Evolutionary conservation across 331 rosid species (phyloP), one percentile per base, ranked within the genome.

Genomic region (Cydonia oblonga): DNA sequence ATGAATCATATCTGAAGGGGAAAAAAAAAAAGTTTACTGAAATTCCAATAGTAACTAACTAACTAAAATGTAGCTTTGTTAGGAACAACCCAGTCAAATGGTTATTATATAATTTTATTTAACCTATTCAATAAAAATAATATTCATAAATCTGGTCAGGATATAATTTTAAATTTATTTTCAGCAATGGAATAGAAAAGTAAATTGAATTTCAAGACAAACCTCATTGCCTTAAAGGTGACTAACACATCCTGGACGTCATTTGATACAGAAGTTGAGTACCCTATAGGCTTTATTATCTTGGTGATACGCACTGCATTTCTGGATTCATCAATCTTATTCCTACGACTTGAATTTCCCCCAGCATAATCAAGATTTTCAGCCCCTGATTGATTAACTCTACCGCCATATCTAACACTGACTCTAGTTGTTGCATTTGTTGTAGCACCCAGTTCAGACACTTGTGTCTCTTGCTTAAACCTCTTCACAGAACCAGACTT

Each of bases 401-500:
- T 62, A 52, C 66, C 76, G 16, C 79, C 86, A 68, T 85, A 72
- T 23, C 68, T 62, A 14, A 67, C 67, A 70, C 65, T 73, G 42
- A 69, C 42, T 80, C 83, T 69, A 68, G 64, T 77, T 46, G 82
- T 61, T 52, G 84, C 80, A 79, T 82, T 83, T 46, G 87, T 88
- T 49, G 74, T 7, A 71, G 74, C 68, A 80, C 64, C 77, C 22
- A 76, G 65, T 60, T 80, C 87, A 66, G 75, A 68, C 40, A 69
- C 40, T 20, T 58, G 75, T 4, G 80, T 63, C 49, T 91, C 93
- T 78, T 76, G 90, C 68, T 78, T 85, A 80, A 93, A 89, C 88
- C 97, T 86, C 88, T 90, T 93, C 46, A 90, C 98, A 51, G 93
- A 86, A 71, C 88, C 88, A 24, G 96, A 85, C 79, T 93, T 93